Evolutionary conservation across 352 stramenopile species (phyloP).

Genomic region (Pythium pectinolyticum): DNA sequence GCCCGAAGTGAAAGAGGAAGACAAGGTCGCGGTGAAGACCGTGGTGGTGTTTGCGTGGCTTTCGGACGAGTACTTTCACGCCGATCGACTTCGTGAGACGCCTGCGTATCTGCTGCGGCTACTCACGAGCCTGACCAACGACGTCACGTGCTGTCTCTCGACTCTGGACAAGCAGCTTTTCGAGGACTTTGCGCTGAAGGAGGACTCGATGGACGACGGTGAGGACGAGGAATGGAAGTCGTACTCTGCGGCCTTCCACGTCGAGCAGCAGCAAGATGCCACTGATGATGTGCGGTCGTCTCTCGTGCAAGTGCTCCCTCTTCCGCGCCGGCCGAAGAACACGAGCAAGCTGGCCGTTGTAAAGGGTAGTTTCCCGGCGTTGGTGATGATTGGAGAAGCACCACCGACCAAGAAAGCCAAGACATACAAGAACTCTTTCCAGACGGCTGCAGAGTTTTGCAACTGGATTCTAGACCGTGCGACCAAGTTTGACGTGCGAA

Average conservation of each 20-base stretch:
- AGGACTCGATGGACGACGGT: not conserved
- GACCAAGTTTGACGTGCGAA: not conserved
- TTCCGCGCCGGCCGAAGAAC: not conserved
- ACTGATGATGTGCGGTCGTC: not conserved
- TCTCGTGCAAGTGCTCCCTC: not conserved
- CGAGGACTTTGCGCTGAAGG: not conserved
- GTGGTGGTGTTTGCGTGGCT: not conserved
- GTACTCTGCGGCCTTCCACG: constrained; percentile 1
- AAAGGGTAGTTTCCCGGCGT: not conserved
- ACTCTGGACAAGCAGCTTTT: not conserved
- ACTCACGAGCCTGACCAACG: not conserved
- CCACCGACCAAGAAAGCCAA: not conserved
- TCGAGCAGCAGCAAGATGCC: not conserved
- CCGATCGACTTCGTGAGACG: constrained; percentile 1
- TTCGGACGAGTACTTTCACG: not conserved
- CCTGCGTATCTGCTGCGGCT: constrained; percentile 4
- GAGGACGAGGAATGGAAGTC: not conserved
- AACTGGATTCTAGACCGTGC: not conserved
- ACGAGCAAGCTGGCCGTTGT: too few relatives aligned
- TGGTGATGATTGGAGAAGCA: not conserved
- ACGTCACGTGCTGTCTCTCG: not conserved
- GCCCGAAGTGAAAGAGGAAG: not conserved
- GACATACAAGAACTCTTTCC: not conserved
- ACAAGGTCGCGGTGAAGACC: not conserved
- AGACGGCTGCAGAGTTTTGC: not conserved